Conservation (phyloP, 371 early-diverging fungal species). For the Mortierella sp. region DNA sequence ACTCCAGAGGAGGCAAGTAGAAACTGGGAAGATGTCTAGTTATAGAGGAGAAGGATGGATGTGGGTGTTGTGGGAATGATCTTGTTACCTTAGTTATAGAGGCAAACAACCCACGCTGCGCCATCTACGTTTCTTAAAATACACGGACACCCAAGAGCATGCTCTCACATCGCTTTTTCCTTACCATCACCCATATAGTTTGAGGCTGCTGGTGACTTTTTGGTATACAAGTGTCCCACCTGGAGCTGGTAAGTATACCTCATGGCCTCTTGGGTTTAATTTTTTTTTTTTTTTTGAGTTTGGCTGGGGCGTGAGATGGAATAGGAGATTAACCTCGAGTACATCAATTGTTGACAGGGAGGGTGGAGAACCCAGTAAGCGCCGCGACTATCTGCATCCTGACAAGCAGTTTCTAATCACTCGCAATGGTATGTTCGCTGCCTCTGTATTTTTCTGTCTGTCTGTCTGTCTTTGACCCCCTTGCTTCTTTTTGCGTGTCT, state of each 20-base stretch:
- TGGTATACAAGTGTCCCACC: constrained; percentile 98
- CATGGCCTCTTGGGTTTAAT: too few relatives aligned
- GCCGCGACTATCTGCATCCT: constrained; percentile 88
- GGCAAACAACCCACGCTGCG: background rate
- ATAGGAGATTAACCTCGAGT: too few relatives aligned
- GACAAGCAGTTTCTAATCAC: constrained; percentile 97
- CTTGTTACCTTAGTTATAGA: too few relatives aligned
- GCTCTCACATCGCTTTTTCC: background rate
- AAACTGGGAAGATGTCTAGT: too few relatives aligned
- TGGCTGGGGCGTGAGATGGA: too few relatives aligned
- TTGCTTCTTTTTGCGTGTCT: constrained; percentile 2
- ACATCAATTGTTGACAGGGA: constrained; percentile 69
- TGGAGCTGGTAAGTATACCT: constrained; percentile 87
- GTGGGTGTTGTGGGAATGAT: too few relatives aligned
- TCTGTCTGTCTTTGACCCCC: background rate
- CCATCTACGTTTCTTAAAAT: too few relatives aligned
- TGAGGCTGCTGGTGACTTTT: constrained; percentile 96
- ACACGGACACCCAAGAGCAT: background rate
- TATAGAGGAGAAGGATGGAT: too few relatives aligned
- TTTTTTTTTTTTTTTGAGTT: constrained; percentile 5
- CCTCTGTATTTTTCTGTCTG: background rate
- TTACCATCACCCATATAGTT: constrained; percentile 83
- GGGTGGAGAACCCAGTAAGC: constrained; percentile 83
- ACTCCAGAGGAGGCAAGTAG: constrained; percentile 93
- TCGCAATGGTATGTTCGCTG: constrained; percentile 76